Conservation (phyloP, 2,329 filamentous ascomycete genomes). For the Aspergillus bombycis region DNA sequence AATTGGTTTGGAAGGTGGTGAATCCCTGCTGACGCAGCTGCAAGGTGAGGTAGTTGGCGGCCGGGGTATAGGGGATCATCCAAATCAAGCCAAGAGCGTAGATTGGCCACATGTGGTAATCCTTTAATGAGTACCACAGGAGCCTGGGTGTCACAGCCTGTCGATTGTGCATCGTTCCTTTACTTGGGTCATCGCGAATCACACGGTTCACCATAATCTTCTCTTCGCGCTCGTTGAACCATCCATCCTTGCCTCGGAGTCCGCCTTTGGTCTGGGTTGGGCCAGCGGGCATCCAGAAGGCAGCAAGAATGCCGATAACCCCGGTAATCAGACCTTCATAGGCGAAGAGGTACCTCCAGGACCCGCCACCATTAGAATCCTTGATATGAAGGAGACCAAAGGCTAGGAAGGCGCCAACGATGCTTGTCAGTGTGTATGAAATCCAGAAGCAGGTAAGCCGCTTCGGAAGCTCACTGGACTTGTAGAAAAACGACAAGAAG, state of each 20-base stretch:
- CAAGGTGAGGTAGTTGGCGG: constrained; percentile 14
- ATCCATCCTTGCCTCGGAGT: constrained; percentile 62
- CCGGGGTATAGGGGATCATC: constrained; percentile 54
- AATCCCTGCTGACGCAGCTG: constrained; percentile 57
- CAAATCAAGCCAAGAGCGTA: constrained; percentile 57
- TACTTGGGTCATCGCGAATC: constrained; percentile 49
- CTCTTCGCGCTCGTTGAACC: constrained; percentile 67
- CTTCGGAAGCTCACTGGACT: constrained; percentile 6
- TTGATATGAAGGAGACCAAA: constrained; percentile 17
- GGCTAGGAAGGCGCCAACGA: constrained; percentile 11
- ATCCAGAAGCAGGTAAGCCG: constrained; percentile 15
- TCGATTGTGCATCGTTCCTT: constrained; percentile 42
- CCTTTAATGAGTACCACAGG: constrained; percentile 52
- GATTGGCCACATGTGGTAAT: constrained; percentile 50
- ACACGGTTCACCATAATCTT: constrained; percentile 49
- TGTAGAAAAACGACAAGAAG: constrained; percentile 11
- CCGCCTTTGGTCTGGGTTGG: constrained; percentile 63
- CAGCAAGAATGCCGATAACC: constrained; percentile 59
- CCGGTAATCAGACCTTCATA: constrained; percentile 40
- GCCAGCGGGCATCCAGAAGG: constrained; percentile 41
- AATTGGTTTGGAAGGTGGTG: constrained; percentile 50
- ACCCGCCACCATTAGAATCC: constrained; percentile 1
- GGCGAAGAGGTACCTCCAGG: constrained; percentile 11
- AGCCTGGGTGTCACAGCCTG: constrained; percentile 36
- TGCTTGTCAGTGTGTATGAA: constrained; percentile 9